phyloP scores from a whole-genome alignment of 495 filamentous ascomycete genomes.

The Penicillium samsonianum region DNA sequence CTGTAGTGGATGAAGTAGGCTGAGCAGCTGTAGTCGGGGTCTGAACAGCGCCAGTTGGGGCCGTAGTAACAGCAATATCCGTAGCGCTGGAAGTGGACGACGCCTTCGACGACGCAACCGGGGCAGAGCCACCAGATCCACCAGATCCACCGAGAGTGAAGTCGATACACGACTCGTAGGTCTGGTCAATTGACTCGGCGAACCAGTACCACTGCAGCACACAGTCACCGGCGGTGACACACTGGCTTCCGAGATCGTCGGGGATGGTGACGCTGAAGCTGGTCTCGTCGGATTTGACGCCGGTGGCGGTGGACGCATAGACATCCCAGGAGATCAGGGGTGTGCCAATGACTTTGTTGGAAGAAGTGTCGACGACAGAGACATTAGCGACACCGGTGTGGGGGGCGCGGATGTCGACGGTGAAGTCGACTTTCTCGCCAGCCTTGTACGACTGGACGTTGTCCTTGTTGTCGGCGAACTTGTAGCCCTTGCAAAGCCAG shows the following conservation, averaged over 20 bases:
- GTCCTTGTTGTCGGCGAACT: slow-evolving; percentile 69
- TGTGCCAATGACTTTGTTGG: slow-evolving; percentile 57
- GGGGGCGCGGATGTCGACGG: slow-evolving; percentile 61
- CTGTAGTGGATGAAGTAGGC: background rate
- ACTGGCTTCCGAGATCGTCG: slow-evolving; percentile 55
- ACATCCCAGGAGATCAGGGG: slow-evolving; percentile 58
- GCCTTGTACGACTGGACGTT: slow-evolving; percentile 62
- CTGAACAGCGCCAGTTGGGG: background rate
- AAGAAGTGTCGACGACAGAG: slow-evolving; percentile 63
- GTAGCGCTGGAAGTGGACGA: background rate
- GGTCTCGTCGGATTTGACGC: slow-evolving; percentile 58
- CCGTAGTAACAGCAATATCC: background rate
- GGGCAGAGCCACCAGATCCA: slow-evolving; percentile 20
- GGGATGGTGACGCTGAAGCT: slow-evolving; percentile 69
- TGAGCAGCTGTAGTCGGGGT: background rate
- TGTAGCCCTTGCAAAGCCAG: slow-evolving; percentile 71
- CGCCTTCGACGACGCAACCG: slow-evolving; percentile 13
- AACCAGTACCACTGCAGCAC: slow-evolving; percentile 74
- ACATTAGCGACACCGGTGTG: slow-evolving; percentile 70
- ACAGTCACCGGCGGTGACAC: slow-evolving; percentile 61
- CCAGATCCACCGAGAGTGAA: slow-evolving; percentile 55
- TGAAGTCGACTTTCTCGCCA: slow-evolving; percentile 60
- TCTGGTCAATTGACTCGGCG: slow-evolving; percentile 64
- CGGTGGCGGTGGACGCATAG: slow-evolving; percentile 53
- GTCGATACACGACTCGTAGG: slow-evolving; percentile 73